Percentiles rank a stretch among this genome's conserved stretches.
phyloP scores from a whole-genome alignment of 2,329 filamentous ascomycete species.

The Pseudocercospora macadamiae region DNA sequence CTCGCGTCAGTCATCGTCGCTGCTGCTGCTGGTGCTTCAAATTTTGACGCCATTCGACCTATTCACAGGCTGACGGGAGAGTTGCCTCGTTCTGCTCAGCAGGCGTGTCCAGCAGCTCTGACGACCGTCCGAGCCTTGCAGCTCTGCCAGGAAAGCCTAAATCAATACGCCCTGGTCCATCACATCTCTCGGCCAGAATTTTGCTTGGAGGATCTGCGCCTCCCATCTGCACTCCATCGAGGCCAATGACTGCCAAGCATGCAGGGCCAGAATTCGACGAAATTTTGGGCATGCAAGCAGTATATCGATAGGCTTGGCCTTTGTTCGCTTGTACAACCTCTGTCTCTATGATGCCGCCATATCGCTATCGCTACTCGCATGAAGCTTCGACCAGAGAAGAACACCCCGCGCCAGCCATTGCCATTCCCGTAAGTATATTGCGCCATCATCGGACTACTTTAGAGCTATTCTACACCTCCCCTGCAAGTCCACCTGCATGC shows the following conservation, averaged over 20 bases:
- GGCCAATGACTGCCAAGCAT: neutral
- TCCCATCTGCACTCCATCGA: neutral
- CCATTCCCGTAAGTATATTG: neutral
- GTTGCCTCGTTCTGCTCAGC: neutral
- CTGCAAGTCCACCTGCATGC: constrained; percentile 8
- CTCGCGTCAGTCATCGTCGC: neutral
- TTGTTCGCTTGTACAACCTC: neutral
- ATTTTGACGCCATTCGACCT: too few species aligned
- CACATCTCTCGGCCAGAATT: neutral
- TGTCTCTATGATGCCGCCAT: neutral
- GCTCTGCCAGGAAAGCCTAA: neutral
- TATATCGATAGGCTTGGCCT: neutral
- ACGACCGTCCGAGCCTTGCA: neutral
- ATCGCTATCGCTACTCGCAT: neutral
- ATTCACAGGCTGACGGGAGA: too few species aligned
- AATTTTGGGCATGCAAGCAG: neutral
- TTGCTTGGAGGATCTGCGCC: neutral
- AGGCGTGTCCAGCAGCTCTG: neutral
- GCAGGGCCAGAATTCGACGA: neutral
- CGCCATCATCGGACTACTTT: constrained; percentile 13
- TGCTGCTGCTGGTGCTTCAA: neutral
- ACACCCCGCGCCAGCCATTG: neutral
- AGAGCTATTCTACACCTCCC: constrained; percentile 15
- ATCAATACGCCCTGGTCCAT: too few species aligned
- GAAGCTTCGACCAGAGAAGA: too few species aligned